Conservation (phyloP, 2,329 filamentous ascomycete genomes). For the Ophiocordyceps unilateralis region DNA sequence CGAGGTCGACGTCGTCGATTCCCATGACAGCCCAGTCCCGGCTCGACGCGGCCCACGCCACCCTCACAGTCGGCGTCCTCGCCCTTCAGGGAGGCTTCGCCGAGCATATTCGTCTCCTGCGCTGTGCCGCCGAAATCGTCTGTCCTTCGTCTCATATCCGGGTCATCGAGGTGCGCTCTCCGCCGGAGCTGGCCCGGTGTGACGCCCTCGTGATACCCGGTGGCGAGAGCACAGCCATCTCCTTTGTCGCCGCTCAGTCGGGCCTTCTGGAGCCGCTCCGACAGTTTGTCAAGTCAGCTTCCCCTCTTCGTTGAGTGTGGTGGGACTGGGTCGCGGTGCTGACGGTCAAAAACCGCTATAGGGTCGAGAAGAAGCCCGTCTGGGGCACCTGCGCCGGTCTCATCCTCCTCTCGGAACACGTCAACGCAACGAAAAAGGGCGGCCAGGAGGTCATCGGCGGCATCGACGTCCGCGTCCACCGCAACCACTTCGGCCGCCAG, state of each 20-base stretch:
- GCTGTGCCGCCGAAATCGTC: conserved; percentile 37
- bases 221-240: conserved; percentile 88
- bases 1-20: not conserved
- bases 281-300: conserved; percentile 75
- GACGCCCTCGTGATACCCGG: conserved; percentile 81
- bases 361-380: conserved; percentile 58
- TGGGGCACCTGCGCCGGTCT: conserved; percentile 96
- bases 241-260: conserved; percentile 67
- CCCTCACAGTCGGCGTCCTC: conserved; percentile 40
- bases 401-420: conserved; percentile 75
- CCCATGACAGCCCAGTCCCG: conserved; percentile 5
- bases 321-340: too few species aligned
- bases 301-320: too few species aligned
- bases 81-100: conserved; percentile 85
- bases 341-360: conserved; percentile 14
- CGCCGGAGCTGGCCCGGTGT: conserved; percentile 51
- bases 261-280: conserved; percentile 69
- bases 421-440: conserved; percentile 74
- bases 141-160: conserved; percentile 42
- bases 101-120: conserved; percentile 68
- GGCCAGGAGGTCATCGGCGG: conserved; percentile 90
- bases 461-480: conserved; percentile 73
- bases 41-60: conserved; percentile 5
- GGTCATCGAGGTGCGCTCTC: conserved; percentile 68
- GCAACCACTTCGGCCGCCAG: conserved; percentile 91